Evolutionary conservation across 2,329 filamentous ascomycete genomes (phyloP).

Genomic region (Exophiala dermatitidis): DNA sequence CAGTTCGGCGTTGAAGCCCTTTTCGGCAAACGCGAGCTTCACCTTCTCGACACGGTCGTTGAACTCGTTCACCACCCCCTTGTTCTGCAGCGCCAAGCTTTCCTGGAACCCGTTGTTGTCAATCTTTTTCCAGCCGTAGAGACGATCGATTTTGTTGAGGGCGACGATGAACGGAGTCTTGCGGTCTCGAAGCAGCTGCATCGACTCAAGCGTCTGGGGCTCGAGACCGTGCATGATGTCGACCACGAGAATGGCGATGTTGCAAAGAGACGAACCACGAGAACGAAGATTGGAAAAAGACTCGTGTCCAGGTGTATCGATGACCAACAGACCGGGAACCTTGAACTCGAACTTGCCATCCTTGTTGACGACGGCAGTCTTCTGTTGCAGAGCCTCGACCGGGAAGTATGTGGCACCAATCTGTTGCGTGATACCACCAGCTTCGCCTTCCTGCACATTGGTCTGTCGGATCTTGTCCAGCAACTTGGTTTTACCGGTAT

Average conservation of each 20-base stretch:
- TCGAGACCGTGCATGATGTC: conserved; percentile 99
- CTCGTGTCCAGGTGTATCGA: conserved; percentile 99
- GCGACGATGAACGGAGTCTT: conserved; percentile 98
- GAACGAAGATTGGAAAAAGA: conserved; percentile 98
- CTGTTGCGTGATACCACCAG: conserved; percentile 98
- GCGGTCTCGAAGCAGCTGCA: conserved; percentile 83
- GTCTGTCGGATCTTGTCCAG: conserved; percentile 97
- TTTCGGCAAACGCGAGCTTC: conserved; percentile 88
- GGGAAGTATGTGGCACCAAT: conserved; percentile 99
- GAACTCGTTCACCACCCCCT: conserved; percentile 91
- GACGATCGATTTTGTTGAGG: conserved; percentile 98
- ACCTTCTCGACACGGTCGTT: conserved; percentile 80
- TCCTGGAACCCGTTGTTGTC: conserved; percentile 98
- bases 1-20: conserved; percentile 95
- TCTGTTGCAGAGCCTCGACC: conserved; percentile 81
- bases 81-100: conserved; percentile 80
- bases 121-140: conserved; percentile 98
- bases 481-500: conserved; percentile 99
- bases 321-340: conserved; percentile 90
- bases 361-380: conserved; percentile 87
- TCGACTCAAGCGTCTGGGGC: conserved; percentile 93
- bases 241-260: conserved; percentile 97
- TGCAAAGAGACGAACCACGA: conserved; percentile 94
- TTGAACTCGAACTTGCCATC: conserved; percentile 92
- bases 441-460: conserved; percentile 97